A percentile compares a stretch with the other conserved stretches of the same genome.
phyloP scores from a whole-genome alignment of 352 stramenopile genomes.

The Phytophthora aleatoria region DNA sequence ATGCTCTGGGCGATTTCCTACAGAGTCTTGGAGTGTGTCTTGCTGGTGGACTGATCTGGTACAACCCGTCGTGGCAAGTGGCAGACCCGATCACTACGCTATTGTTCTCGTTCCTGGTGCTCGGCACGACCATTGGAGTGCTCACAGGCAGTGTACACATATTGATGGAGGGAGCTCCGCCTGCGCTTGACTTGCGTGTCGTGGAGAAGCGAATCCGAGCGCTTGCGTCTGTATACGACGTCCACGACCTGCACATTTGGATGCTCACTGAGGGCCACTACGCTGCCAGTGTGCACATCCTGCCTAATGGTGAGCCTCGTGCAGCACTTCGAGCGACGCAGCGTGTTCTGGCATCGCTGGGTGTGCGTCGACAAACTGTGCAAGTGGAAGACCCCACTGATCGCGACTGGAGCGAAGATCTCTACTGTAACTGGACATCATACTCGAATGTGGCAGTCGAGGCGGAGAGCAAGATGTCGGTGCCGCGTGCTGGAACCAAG shows the following conservation, averaged over 20 bases:
- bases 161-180: slow-evolving; percentile 95
- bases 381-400: slow-evolving; percentile 67
- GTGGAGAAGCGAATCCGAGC: slow-evolving; percentile 68
- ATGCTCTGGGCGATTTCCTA: slow-evolving; percentile 97
- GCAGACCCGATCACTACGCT: slow-evolving; percentile 97
- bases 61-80: slow-evolving; percentile 94
- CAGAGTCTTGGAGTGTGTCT: slow-evolving; percentile 97
- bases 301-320: slow-evolving; percentile 60
- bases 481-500: slow-evolving; percentile 61
- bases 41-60: slow-evolving; percentile 96
- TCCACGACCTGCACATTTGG: slow-evolving; percentile 99
- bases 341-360: slow-evolving; percentile 51
- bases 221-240: slow-evolving; percentile 88
- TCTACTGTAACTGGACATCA: slow-evolving; percentile 62
- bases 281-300: slow-evolving; percentile 92
- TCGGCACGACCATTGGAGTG: slow-evolving; percentile 94
- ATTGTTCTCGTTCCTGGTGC: slow-evolving; percentile 95
- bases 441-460: slow-evolving; percentile 40
- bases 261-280: slow-evolving; percentile 91
- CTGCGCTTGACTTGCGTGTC: slow-evolving; percentile 50
- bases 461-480: slow-evolving; percentile 73
- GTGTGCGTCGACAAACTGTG: slow-evolving; percentile 67
- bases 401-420: slow-evolving; percentile 65
- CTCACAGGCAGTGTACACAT: slow-evolving; percentile 92
- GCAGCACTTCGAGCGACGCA: slow-evolving; percentile 62